A percentile compares a stretch with the other conserved stretches of the same genome.
Conservation (phyloP, 192 early-diverging fungal species). For the Mortierella alpina region DNA sequence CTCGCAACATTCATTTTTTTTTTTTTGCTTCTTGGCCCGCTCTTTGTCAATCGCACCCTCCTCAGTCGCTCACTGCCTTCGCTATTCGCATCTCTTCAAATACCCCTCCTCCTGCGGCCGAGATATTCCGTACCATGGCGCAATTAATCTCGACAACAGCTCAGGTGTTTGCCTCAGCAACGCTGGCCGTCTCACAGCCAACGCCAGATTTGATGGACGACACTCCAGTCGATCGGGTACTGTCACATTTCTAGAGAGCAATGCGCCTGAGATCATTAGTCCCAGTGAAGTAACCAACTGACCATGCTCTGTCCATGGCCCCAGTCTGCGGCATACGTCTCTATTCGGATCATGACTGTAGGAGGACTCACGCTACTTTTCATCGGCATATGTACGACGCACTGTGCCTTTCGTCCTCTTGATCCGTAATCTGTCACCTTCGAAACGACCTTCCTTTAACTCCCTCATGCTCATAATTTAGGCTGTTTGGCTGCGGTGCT, state of each 20-base stretch:
- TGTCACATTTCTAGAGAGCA: no score
- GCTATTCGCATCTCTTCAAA: background rate
- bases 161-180: constrained; percentile 5
- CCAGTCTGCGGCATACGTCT: constrained; percentile 20
- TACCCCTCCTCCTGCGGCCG: background rate
- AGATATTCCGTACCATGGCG: background rate
- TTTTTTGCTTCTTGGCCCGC: background rate
- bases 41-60: background rate
- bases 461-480: background rate
- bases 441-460: background rate
- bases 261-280: no score
- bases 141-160: background rate
- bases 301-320: background rate
- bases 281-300: background rate
- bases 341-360: constrained; percentile 19
- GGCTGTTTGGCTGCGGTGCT: constrained; percentile 27
- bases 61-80: no score
- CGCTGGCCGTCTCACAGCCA: constrained; percentile 20
- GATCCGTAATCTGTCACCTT: background rate
- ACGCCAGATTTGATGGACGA: background rate
- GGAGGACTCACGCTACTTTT: constrained; percentile 29
- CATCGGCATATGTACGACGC: constrained; percentile 20
- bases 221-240: no score
- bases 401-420: no score
- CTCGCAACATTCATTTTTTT: no score